Conservation (phyloP, 2,329 filamentous ascomycete genomes). For the Verticillium nonalfalfae region DNA sequence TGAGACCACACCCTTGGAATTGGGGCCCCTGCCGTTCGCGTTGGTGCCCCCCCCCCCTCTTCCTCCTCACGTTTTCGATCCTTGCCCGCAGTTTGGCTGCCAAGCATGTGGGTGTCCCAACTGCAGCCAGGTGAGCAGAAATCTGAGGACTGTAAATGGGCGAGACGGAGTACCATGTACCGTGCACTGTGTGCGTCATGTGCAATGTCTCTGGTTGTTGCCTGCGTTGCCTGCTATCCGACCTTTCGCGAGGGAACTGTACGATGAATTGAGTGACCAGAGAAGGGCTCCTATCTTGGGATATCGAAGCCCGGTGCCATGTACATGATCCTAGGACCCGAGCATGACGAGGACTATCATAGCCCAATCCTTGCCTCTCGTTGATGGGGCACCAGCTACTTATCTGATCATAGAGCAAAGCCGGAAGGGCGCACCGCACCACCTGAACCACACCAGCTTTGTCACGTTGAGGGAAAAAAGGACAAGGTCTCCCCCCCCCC, state of each 20-base stretch:
- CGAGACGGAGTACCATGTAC: not conserved
- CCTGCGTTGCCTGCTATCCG: not conserved
- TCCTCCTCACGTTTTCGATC: not conserved
- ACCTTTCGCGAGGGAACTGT: not conserved
- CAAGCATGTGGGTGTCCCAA: not conserved
- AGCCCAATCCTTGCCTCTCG: not conserved
- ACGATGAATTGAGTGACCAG: too few species aligned
- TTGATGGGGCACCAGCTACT: not conserved
- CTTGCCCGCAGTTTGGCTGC: not conserved
- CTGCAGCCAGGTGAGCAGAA: not conserved
- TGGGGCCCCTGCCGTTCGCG: not conserved
- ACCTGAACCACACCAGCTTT: not conserved
- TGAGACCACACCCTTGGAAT: not conserved
- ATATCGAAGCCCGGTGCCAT: not conserved
- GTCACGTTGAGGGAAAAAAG: not conserved
- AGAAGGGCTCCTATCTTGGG: not conserved
- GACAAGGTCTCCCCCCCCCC: not conserved
- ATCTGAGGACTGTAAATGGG: not conserved
- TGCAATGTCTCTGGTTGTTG: not conserved
- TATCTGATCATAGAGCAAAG: not conserved
- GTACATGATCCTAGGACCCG: not conserved
- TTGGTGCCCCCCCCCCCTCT: not conserved
- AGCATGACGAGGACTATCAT: not conserved
- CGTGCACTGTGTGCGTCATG: not conserved
- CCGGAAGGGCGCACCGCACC: not conserved